phyloP scores from a whole-genome alignment of 2,329 filamentous ascomycete genomes.

The Dactylellina haptotyla region DNA sequence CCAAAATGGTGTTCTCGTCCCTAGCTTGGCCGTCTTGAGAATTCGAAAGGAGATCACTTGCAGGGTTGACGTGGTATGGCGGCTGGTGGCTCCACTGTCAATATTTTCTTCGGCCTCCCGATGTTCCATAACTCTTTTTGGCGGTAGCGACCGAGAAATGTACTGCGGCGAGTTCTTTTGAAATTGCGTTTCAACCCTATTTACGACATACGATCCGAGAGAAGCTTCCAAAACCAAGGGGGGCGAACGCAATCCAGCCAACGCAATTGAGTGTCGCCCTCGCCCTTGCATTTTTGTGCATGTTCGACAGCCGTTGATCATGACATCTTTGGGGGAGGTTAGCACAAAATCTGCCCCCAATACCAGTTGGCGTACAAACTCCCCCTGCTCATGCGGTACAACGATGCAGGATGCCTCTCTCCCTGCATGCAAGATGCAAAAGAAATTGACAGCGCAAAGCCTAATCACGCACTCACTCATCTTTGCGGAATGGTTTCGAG shows the following conservation, averaged over 20 bases:
- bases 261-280: constrained; percentile 23
- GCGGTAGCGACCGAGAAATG: constrained; percentile 40
- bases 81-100: constrained; percentile 31
- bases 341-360: constrained; percentile 17
- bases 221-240: constrained; percentile 28
- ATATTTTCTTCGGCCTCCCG: constrained; percentile 9
- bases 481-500: constrained; percentile 36
- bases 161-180: constrained; percentile 9
- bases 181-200: constrained; percentile 37
- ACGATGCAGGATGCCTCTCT: constrained; percentile 51
- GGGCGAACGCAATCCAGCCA: constrained; percentile 20
- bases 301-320: constrained; percentile 45
- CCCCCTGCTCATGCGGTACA: constrained; percentile 51
- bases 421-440: constrained; percentile 43
- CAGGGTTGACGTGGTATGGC: constrained; percentile 52
- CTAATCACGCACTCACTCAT: constrained; percentile 34
- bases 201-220: constrained; percentile 49
- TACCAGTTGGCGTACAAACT: constrained; percentile 3
- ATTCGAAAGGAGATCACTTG: constrained; percentile 30
- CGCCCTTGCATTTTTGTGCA: constrained; percentile 49
- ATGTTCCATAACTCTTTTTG: constrained; percentile 11
- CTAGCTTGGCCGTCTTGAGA: constrained; percentile 36
- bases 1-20: constrained; percentile 23
- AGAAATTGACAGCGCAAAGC: constrained; percentile 41
- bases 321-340: constrained; percentile 43